phyloP scores from a whole-genome alignment of 192 early-diverging fungal genomes.

The Coemansia erecta region DNA sequence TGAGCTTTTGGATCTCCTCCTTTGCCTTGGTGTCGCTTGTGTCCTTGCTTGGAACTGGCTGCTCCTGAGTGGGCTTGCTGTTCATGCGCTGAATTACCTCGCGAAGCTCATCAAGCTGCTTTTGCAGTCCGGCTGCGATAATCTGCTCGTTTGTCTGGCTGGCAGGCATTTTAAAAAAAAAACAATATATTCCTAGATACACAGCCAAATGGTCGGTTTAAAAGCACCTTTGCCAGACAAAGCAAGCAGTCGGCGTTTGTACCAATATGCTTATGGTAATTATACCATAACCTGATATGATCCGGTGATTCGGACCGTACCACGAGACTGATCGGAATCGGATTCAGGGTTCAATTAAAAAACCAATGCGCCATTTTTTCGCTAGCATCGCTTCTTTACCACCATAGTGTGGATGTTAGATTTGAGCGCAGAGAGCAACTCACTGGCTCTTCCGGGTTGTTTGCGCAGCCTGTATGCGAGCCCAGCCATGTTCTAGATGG shows the following conservation, averaged over 20 bases:
- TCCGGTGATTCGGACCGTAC: too few relatives aligned
- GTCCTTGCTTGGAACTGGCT: constrained; percentile 1
- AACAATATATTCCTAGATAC: neutral
- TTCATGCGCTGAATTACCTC: constrained; percentile 13
- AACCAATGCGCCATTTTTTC: constrained; percentile 17
- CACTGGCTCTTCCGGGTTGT: constrained; percentile 13
- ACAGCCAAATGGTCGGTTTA: neutral
- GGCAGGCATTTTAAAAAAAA: neutral
- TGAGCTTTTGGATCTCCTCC: constrained; percentile 27
- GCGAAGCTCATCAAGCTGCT: constrained; percentile 39
- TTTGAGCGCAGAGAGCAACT: constrained; percentile 14
- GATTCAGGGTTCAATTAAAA: too few relatives aligned
- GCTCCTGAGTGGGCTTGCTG: neutral
- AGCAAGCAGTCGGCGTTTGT: too few relatives aligned
- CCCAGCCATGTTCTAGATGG: neutral
- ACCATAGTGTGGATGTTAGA: constrained; percentile 11
- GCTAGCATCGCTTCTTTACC: constrained; percentile 7
- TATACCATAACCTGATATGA: neutral
- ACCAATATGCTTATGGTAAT: neutral
- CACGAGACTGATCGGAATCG: too few relatives aligned
- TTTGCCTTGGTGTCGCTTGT: neutral
- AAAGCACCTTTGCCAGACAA: too few relatives aligned
- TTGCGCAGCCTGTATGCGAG: constrained; percentile 14
- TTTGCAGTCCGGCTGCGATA: constrained; percentile 30
- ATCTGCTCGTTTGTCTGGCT: neutral